Base-by-base conservation (phyloP, 495 filamentous ascomycete genomes). In the Cercophora sp. region DNA sequence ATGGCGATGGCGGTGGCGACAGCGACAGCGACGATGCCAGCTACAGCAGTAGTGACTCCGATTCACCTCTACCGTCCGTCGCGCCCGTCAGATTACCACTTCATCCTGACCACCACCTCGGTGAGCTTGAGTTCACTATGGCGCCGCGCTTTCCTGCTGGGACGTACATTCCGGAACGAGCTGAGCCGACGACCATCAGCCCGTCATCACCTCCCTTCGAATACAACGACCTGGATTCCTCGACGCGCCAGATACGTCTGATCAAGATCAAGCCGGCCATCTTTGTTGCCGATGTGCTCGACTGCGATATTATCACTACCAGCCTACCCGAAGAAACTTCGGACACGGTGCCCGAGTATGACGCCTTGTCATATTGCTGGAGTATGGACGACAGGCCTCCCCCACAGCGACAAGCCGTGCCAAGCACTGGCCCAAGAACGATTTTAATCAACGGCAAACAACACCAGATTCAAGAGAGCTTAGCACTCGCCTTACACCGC, bases 231-330 rank as follows among this genome's bases (percentile, higher is more conserved):
- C 32, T 36, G 9, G 13, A 11, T 3, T n/a, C 32, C 3, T 36
- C 32, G 13, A 2, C 3, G 18, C 3, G 18, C 13, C 18, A 36
- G 4, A 3, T 36, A 4, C 32, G 32, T 4, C 32, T 36, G 3
- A 11, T 36, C 32, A 36, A 36, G 9, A 36, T 36, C 32, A 36
- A 36, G 32, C 32, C 32, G 4, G 32, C 32, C 44, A 80, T 84
- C 56, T 85, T 83, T 61, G 78, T 84, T 45, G 81, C 81, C 5
- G 80, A 83, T 49, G 72, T 78, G 4, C 67, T 77, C 6, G 74
- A 36, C 32, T 36, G 32, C 32, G 32, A 36, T 11, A 11, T 36
- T 16, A 36, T 36, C 18, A 16, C 18, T 16, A 16, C 9, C 3
- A 11, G 13, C 32, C 4, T 36, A 36, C 13, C 3, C 3, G 13